Base-by-base conservation (phyloP, 139 green algal genomes). In the Coelastrella sp. region DNA sequence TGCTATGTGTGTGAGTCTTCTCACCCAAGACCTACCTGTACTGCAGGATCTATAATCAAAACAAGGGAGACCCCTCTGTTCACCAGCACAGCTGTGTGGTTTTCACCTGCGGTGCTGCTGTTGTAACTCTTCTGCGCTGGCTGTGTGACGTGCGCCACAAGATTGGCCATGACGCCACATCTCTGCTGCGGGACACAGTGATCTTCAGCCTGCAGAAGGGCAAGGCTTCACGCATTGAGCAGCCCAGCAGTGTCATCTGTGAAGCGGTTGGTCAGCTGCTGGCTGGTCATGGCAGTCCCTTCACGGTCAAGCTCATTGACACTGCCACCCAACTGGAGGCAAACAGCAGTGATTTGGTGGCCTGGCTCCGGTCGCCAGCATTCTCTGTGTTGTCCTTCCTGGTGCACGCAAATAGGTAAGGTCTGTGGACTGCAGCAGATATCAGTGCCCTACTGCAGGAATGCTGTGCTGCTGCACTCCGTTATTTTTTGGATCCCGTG, bases 81-180 rank as follows among this genome's bases (percentile, higher is more conserved):
- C 80, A 90, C 45, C 88, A 93, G 76, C 92, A 93, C 79, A 89
- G 73, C 79, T 89, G 82, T 8, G 88, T 91, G 35, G 88, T 89
- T 7, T 90, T 92, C 73, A 94, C 90, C 23, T 71, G 72, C 38
- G 91, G 90, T 25, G 90, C 89, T 1, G 88, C 90, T 9, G 69
- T 91, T 6, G 86, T 93, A 7, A 93, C 90, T 6, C 71, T 93
- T 50, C 82, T 94, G 73, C 80, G 90, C 72, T 94, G 91, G 91
- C 88, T 94, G 19, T 72, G 71, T 37, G 88, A 94, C 66, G 40
- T 79, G 25, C 40, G 48, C 38, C 88, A 84, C 82, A 91, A 90
- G 85, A 76, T 93, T 38, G n/a, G 86, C 4, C 91, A 91, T 38
- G 88, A 93, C 38, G 88, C 81, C 2, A 77, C 50, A 0, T 79